These are phyloP conservation scores for Pseudocercospora crystallina DNA, from an alignment of 2,329 filamentous ascomycete species.

Conservation along the genomic window DNA sequence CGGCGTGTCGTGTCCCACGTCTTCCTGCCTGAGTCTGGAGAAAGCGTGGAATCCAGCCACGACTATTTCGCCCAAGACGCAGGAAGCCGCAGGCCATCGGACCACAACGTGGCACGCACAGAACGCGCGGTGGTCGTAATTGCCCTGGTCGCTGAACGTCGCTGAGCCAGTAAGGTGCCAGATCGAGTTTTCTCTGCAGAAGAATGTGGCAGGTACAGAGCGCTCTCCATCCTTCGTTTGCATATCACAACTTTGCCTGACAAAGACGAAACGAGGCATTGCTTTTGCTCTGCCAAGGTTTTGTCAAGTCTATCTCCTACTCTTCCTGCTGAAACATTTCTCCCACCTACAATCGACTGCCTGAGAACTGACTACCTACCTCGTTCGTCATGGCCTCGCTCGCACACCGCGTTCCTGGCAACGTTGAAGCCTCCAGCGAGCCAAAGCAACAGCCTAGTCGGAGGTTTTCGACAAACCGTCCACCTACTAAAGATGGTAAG, in stretches of 20 bases:
- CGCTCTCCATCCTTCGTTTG: not conserved
- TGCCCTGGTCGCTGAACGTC: too few relatives aligned
- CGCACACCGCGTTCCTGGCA: conserved; percentile 6
- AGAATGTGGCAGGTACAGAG: too few relatives aligned
- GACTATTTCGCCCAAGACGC: too few relatives aligned
- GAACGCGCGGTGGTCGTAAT: too few relatives aligned
- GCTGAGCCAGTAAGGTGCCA: too few relatives aligned
- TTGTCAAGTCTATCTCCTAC: conserved; percentile 1
- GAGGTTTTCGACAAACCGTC: conserved; percentile 22
- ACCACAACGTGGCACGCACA: too few relatives aligned
- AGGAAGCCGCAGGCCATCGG: too few relatives aligned
- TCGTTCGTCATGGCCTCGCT: conserved; percentile 6
- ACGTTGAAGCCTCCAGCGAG: conserved; percentile 2
- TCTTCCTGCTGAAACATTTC: not conserved
- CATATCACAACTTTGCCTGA: not conserved
- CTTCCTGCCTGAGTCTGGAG: too few relatives aligned
- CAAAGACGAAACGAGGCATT: too few relatives aligned
- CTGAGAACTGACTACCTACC: not conserved
- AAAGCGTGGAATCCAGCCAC: too few relatives aligned
- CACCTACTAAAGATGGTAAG: conserved; percentile 24
- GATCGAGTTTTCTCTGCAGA: too few relatives aligned
- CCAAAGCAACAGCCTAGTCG: conserved; percentile 5
- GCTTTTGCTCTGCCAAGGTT: not conserved
- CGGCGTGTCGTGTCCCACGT: too few relatives aligned
- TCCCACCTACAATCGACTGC: not conserved